These are phyloP conservation scores for Polyplosphaeria fusca DNA, from an alignment of 495 filamentous ascomycete species.

Conservation along the genomic window DNA sequence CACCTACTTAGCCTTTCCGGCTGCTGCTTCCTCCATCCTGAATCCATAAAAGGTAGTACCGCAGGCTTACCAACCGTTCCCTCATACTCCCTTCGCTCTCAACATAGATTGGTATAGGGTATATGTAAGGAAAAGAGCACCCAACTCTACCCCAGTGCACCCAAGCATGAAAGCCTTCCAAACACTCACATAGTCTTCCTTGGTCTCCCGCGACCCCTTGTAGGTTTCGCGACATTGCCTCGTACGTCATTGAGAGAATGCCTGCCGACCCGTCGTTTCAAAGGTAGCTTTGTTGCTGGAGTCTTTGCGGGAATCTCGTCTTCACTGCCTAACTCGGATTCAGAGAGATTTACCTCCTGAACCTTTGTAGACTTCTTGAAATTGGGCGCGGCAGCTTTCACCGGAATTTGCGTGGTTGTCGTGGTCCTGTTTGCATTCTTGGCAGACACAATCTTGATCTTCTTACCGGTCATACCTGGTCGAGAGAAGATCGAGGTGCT, in stretches of 20 bases:
- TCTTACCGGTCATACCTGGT: constrained; percentile 17
- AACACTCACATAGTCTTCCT: background rate
- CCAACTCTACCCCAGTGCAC: too few species aligned
- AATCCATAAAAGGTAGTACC: too few species aligned
- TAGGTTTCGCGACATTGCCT: background rate
- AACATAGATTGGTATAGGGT: too few species aligned
- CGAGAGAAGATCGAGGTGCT: constrained; percentile 5
- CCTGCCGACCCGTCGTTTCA: background rate
- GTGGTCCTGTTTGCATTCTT: background rate
- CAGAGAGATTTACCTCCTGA: background rate
- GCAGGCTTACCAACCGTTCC: too few species aligned
- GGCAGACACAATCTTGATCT: constrained; percentile 5
- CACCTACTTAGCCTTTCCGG: too few species aligned
- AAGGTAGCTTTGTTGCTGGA: background rate
- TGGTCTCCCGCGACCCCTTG: background rate
- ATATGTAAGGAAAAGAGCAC: too few species aligned
- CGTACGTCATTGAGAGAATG: background rate
- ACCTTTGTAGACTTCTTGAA: background rate
- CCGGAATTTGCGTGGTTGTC: background rate
- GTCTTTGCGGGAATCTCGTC: constrained; percentile 12
- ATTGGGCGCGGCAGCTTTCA: background rate
- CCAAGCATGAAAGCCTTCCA: too few species aligned
- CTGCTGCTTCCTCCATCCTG: too few species aligned
- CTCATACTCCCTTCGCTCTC: too few species aligned
- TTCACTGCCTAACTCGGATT: background rate